Evolutionary conservation across 164 flowering plant species (phyloP), one percentile per base, ranked within the genome.

Genomic region (Nymphaea colorata): DNA sequence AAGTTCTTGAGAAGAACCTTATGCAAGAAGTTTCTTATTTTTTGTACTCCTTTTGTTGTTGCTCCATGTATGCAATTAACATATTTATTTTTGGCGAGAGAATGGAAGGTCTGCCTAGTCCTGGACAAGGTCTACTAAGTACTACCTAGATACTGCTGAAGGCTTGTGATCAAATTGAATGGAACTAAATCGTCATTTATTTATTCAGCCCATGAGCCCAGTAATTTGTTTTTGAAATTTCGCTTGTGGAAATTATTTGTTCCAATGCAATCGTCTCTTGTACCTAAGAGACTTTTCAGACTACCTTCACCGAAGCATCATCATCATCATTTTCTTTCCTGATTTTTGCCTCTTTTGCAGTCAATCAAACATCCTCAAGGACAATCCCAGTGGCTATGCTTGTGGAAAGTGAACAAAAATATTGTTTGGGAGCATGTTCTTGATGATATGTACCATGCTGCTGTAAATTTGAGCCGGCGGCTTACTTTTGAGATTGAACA

Each of bases 371-470:
- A 6, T 47, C 55, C 55, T 47, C 55, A 47, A 12, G 55, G 55
- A 12, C 55, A 47, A 12, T 47, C 64, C 2, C 11, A 11, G 16
- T 6, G 16, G 17, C 71, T 78, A 69, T 62, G 79, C 53, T 67
- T 92, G 73, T 95, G 99, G 99, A 87, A 77, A 79, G 85, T 90
- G 16, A 83, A 85, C n/a, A 79, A 78, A 69, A 55, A 43, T 42
- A 6, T 65, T n/a, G 75, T 89, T 25, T 69, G 83, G 85, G 71
- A 75, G 66, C 80, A 76, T 63, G 73, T 89, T 64, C 69, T 90
- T 18, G 90, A 90, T 78, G 91, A 87, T 67, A 86, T 92, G 97
- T 87, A 80, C 76, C 99, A 95, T 83, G 90, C 91, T 66, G 86
- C 90, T 41, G 71, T 90, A 68, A 95, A 92, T 76, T 71, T 92